phyloP scores from a whole-genome alignment of 768 basidiomycete genomes.

The Zangia roseola region DNA sequence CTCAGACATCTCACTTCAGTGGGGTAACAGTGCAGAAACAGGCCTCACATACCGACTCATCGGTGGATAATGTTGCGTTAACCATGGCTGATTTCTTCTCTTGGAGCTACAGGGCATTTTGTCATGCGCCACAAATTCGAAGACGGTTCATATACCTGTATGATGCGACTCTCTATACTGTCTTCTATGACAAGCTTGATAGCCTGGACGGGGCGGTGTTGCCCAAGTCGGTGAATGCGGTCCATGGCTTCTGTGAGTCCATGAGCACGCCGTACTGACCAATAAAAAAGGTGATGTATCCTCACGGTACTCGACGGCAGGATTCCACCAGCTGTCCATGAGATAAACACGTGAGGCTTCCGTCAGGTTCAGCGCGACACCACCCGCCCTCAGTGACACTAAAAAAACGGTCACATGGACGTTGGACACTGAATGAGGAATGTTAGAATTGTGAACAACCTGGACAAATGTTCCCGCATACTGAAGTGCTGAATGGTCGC shows the following conservation, averaged over 20 bases:
- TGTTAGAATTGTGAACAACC: not conserved
- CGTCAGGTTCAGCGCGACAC: constrained; percentile 86
- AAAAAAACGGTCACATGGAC: constrained; percentile 97
- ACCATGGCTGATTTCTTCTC: constrained; percentile 98
- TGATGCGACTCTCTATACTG: constrained; percentile 92
- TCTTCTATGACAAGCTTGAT: constrained; percentile 95
- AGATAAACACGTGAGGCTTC: constrained; percentile 92
- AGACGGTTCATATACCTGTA: constrained; percentile 55
- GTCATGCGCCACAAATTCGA: not conserved
- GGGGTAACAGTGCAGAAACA: constrained; percentile 2
- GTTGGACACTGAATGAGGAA: constrained; percentile 67
- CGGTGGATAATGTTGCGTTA: constrained; percentile 78
- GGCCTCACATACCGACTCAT: constrained; percentile 60
- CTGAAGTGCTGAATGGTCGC: constrained; percentile 95
- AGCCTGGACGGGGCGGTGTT: constrained; percentile 88
- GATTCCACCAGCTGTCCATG: constrained; percentile 99
- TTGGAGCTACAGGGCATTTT: constrained; percentile 55
- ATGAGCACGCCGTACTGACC: constrained; percentile 1
- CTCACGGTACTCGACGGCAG: constrained; percentile 88
- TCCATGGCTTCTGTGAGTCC: constrained; percentile 83
- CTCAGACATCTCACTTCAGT: constrained; percentile 6
- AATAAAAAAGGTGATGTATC: constrained; percentile 9
- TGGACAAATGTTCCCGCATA: constrained; percentile 34
- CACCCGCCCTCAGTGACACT: constrained; percentile 93
- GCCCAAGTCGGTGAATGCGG: constrained; percentile 94